Evolutionary conservation across 305 asterid genomes (phyloP).

Genomic region (Fraxinus sp.): DNA sequence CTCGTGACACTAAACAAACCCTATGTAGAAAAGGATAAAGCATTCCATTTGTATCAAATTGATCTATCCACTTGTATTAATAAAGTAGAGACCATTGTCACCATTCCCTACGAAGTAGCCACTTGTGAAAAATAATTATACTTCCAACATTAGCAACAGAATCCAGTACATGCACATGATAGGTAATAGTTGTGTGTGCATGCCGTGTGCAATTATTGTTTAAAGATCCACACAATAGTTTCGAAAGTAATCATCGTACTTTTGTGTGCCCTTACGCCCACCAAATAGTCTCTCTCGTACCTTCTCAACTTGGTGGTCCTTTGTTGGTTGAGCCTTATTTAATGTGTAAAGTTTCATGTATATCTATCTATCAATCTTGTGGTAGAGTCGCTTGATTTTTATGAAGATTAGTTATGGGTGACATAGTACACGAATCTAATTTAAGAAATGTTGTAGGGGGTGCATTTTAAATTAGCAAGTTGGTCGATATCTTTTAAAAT

Average conservation of each 20-base stretch:
- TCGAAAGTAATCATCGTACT: neutral
- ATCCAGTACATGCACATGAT: neutral
- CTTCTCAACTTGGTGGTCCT: neutral
- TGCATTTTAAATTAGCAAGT: neutral
- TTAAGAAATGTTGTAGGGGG: neutral
- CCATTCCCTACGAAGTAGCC: neutral
- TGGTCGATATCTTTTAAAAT: neutral
- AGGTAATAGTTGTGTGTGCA: neutral
- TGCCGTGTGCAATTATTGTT: neutral
- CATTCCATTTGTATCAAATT: no score
- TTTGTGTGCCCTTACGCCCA: neutral
- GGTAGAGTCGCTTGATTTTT: neutral
- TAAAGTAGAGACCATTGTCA: neutral
- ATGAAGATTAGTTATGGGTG: neutral
- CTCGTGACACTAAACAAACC: neutral
- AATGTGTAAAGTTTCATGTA: neutral
- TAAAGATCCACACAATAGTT: neutral
- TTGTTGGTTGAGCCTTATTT: neutral
- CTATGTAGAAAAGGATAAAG: neutral
- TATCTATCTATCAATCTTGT: neutral
- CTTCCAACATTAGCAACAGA: neutral
- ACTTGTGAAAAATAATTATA: neutral
- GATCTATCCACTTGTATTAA: neutral
- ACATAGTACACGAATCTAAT: neutral
- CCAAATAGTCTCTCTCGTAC: neutral